Conservation (phyloP, 1,139 yeast species). For the Magnusiomyces tetraspermus region DNA sequence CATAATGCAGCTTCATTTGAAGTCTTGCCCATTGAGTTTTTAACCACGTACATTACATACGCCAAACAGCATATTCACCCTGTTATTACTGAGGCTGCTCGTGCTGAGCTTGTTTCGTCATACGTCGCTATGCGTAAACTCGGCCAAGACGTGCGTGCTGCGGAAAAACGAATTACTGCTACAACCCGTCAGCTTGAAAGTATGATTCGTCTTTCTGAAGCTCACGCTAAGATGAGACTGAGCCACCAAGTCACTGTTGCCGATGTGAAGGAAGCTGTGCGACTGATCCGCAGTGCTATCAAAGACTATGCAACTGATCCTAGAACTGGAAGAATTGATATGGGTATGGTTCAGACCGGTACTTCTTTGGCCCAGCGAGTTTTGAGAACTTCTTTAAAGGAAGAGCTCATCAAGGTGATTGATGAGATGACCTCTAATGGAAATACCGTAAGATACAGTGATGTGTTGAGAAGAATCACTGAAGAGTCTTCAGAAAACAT, state of each 20-base stretch:
- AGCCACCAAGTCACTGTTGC: conserved; percentile 57
- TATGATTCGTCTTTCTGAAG: conserved; percentile 89
- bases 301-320: conserved; percentile 99
- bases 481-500: conserved; percentile 62
- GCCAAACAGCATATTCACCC: conserved; percentile 82
- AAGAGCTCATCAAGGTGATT: conserved; percentile 26
- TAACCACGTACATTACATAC: conserved; percentile 82
- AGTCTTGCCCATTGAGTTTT: conserved; percentile 74
- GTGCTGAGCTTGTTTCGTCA: conserved; percentile 74
- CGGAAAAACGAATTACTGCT: conserved; percentile 91
- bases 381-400: conserved; percentile 60
- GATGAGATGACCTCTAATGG: conserved; percentile 45
- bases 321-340: conserved; percentile 88
- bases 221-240: conserved; percentile 94
- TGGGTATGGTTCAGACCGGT: conserved; percentile 96
- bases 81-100: conserved; percentile 66
- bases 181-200: conserved; percentile 95
- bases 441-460: conserved; percentile 46
- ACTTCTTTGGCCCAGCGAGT: conserved; percentile 83
- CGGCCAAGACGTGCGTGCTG: conserved; percentile 82
- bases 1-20: conserved; percentile 58
- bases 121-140: conserved; percentile 90
- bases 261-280: conserved; percentile 91
- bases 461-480: conserved; percentile 52
- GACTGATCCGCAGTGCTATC: conserved; percentile 85